Percentiles rank a stretch among this genome's conserved stretches.
Evolutionary conservation across 257 asterid genomes (phyloP).

Genomic region (Capsicum baccatum): DNA sequence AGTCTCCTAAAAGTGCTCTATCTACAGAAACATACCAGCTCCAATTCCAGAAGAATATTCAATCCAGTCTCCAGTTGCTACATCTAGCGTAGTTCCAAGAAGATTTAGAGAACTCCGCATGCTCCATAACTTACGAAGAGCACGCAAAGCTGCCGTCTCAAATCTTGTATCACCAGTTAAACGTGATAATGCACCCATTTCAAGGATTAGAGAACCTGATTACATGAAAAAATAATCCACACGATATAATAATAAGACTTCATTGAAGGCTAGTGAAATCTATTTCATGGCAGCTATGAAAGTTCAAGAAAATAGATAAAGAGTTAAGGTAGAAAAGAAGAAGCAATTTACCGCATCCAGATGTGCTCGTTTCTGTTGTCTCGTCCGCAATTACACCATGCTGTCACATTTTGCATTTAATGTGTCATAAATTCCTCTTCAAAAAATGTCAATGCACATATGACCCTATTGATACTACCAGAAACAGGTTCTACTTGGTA

Average conservation of each 20-base stretch:
- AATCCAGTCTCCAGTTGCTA: conserved; percentile 88
- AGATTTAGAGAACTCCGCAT: conserved; percentile 97
- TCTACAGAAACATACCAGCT: conserved; percentile 62
- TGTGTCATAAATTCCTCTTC: conserved; percentile 36
- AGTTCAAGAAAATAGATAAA: conserved; percentile 29
- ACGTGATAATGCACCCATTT: conserved; percentile 95
- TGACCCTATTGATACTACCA: conserved; percentile 6
- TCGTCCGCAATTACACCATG: conserved; percentile 87
- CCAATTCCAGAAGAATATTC: conserved; percentile 96
- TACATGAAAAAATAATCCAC: conserved; percentile 34
- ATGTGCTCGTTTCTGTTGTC: conserved; percentile 96
- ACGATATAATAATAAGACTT: conserved; percentile 21
- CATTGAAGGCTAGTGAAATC: conserved; percentile 14
- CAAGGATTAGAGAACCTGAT: conserved; percentile 94
- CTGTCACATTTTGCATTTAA: conserved; percentile 59
- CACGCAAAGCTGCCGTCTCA: conserved; percentile 86
- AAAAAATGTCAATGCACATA: conserved; percentile 26
- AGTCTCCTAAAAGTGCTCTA: background rate
- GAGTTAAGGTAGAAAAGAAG: conserved; percentile 25
- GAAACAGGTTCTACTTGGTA: background rate
- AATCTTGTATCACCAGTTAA: conserved; percentile 91
- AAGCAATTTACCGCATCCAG: conserved; percentile 78
- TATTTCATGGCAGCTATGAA: conserved; percentile 19
- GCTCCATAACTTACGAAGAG: conserved; percentile 95
- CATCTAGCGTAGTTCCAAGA: conserved; percentile 92